Percentiles rank a stretch among this genome's conserved stretches.
These are phyloP conservation scores for Phytophthora sojae DNA, from an alignment of 352 stramenopile species.

Conservation along the genomic window DNA sequence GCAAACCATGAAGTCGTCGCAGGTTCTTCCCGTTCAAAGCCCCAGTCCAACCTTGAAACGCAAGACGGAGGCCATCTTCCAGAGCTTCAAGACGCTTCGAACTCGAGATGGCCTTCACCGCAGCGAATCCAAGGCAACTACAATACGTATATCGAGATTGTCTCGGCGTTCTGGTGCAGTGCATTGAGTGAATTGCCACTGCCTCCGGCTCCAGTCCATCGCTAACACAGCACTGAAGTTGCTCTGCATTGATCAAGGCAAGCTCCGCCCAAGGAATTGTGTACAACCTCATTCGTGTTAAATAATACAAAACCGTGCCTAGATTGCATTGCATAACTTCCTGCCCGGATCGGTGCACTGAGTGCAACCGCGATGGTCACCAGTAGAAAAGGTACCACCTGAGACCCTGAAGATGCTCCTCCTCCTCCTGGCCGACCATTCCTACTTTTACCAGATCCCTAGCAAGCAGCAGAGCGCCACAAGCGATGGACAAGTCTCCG, in stretches of 20 bases:
- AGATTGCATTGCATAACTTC: too few species aligned
- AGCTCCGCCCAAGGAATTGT: background rate
- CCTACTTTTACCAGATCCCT: constrained; percentile 2
- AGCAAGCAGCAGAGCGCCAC: constrained; percentile 7
- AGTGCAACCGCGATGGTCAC: background rate
- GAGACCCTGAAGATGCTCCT: background rate
- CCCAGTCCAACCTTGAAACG: background rate
- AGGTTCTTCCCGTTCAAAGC: background rate
- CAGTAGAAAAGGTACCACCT: background rate
- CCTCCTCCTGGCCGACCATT: background rate
- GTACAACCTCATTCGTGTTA: background rate
- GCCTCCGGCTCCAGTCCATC: background rate
- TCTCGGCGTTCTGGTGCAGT: constrained; percentile 14
- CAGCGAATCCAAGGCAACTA: background rate
- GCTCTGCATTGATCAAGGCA: background rate
- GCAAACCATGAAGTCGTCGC: background rate
- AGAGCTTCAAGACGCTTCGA: background rate
- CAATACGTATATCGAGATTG: background rate
- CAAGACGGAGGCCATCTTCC: background rate
- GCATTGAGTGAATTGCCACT: background rate
- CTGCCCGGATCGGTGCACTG: background rate
- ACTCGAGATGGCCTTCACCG: background rate
- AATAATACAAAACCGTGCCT: background rate
- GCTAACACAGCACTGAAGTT: background rate
- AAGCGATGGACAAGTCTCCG: constrained; percentile 13